Percentiles rank a stretch among this genome's conserved stretches.
These are phyloP conservation scores for Tolypocladium album DNA, from an alignment of 2,329 filamentous ascomycete genomes.

Conservation along the genomic window DNA sequence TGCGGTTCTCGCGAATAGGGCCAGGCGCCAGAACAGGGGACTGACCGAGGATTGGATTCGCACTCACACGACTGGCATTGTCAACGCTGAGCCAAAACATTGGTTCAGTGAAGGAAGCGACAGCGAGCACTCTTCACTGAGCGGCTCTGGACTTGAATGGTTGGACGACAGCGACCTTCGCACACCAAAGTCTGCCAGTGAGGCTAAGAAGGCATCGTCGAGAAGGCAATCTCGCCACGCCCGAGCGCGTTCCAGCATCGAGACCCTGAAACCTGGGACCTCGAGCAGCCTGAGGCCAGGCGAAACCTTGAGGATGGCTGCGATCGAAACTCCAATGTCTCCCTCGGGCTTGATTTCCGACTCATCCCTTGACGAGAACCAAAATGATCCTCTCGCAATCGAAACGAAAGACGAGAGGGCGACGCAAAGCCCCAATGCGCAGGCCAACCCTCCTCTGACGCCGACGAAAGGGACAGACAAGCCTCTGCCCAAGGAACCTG, in stretches of 20 bases:
- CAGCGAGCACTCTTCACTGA: conserved; percentile 67
- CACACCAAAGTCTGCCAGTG: conserved; percentile 33
- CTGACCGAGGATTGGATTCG: conserved; percentile 81
- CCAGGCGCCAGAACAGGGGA: conserved; percentile 46
- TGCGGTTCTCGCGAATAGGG: conserved; percentile 53
- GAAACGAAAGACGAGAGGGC: conserved; percentile 2
- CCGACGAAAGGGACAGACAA: conserved; percentile 24
- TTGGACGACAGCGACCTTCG: conserved; percentile 35
- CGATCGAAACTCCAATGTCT: conserved; percentile 9
- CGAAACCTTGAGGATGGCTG: conserved; percentile 21
- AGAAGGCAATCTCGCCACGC: conserved; percentile 24
- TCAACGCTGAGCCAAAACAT: conserved; percentile 59
- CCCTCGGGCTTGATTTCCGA: conserved; percentile 1
- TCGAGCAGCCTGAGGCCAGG: conserved; percentile 14
- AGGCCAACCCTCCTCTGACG: conserved; percentile 19
- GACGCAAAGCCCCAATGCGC: conserved; percentile 11
- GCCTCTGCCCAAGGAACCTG: conserved; percentile 25
- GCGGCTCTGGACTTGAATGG: conserved; percentile 49
- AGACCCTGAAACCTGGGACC: conserved; percentile 37
- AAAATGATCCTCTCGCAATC: conserved; percentile 7
- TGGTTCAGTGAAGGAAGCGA: conserved; percentile 70
- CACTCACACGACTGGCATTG: conserved; percentile 65
- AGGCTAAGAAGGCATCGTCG: conserved; percentile 10
- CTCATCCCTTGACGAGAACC: conserved; percentile 13
- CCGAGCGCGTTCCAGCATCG: conserved; percentile 41